Evolutionary conservation across 2,329 filamentous ascomycete genomes (phyloP).

Genomic region (Trichoderma breve): DNA sequence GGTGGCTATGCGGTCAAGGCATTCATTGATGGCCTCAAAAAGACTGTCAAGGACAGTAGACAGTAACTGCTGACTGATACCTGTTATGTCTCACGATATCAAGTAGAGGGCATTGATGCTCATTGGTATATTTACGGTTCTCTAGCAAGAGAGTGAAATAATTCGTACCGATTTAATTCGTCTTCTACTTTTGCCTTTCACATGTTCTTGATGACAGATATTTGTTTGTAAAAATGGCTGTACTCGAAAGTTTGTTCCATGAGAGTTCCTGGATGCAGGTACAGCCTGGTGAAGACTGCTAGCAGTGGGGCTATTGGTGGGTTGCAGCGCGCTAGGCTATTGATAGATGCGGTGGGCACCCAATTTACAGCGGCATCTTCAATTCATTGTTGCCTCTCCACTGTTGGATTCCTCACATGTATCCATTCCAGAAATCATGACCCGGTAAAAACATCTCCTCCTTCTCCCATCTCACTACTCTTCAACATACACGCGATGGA

Average conservation of each 20-base stretch:
- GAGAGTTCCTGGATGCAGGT: not conserved
- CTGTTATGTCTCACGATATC: not conserved
- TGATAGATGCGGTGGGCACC: slow-evolving; percentile 7
- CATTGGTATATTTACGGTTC: not conserved
- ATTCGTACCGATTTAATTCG: not conserved
- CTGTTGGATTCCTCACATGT: not conserved
- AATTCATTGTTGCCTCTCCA: not conserved
- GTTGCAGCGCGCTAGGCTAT: slow-evolving; percentile 14
- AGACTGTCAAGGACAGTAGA: slow-evolving; percentile 63
- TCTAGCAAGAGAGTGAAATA: not conserved
- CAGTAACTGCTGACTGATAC: slow-evolving; percentile 11
- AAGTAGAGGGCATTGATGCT: not conserved
- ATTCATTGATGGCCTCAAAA: slow-evolving; percentile 87
- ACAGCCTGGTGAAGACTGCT: not conserved
- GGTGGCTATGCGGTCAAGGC: slow-evolving; percentile 86
- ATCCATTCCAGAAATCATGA: not conserved
- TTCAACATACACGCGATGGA: slow-evolving; percentile 30
- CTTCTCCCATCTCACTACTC: not conserved
- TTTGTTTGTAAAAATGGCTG: no score
- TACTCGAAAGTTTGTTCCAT: not conserved
- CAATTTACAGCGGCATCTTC: not conserved
- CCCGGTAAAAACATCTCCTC: not conserved
- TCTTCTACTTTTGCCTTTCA: not conserved
- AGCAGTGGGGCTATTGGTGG: not conserved
- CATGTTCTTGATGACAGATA: not conserved